Evolutionary conservation across 1,139 yeast species (phyloP), one percentile per base, ranked within the genome.

Genomic region (Sugiyamaella castrensis): DNA sequence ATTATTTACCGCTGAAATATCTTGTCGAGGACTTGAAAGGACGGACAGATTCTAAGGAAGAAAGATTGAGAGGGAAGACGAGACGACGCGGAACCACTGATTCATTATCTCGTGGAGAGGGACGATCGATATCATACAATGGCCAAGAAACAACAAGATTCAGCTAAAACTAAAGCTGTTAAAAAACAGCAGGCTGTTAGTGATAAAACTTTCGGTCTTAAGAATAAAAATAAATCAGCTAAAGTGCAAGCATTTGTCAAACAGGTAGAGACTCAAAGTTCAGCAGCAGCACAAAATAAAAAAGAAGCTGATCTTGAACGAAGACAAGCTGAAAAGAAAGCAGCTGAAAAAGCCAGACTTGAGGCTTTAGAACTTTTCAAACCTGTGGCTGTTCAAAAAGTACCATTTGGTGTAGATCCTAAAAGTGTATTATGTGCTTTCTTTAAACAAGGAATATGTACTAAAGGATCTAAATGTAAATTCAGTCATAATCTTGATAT

Each of bases 361-460:
- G 98, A 91, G 64, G 92, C 96, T 4, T 83, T 88, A 9, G 84
- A 85, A 31, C 70, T 91, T 46, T 79, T 88, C 61, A 86, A 83
- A 40, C 71, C 80, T 1, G 73, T 80, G 7, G 85, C 79, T 49
- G 79, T 75, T 46, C 98, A 88, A 67, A 88, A 88, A 65, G 91
- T 92, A 30, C 96, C 97, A 42, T 91, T 92, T 65, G 98, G 98
- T 46, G 97, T 89, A 53, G 98, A 94, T 71, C 98, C 99, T 48
- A 92, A 92, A 72, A 82, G 95, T 4, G 86, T 94, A 39, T 71
- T 92, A 26, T 94, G 98, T 79, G 88, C 87, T 51, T 84, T 82
- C 68, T 92, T 88, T 80, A 92, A 84, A 70, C 82, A 87, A 55
- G 97, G 96, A 35, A 75, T 79, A 51, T 92, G 99, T 78, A 80